Evolutionary conservation across 441 rosid genomes (phyloP), one percentile per base, ranked within the genome.

Genomic region (Geranium incanum): DNA sequence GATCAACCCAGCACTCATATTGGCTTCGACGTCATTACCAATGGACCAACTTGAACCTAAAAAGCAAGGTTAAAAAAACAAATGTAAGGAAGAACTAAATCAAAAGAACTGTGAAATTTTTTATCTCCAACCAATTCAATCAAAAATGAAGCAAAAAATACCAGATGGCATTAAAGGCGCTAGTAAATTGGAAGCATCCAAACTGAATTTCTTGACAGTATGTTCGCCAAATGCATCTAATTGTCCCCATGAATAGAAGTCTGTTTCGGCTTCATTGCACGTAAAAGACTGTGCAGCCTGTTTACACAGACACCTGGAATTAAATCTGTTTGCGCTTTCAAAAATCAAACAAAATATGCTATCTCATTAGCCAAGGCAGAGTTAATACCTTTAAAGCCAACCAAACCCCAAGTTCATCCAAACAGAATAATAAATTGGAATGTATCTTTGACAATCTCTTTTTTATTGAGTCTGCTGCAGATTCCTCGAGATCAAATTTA

Each of bases 271-370:
- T 80, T 80, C 87, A 72, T 55, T 70, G 67, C 67, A 36, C 5
- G 93, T 82, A 13, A 95, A 75, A 67, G 71, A 77, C 69, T 85
- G 70, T 16, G 97, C 97, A 75, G 99, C 98, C 98, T 93, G 82
- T 80, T 75, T 76, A 62, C 73, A 72, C 45, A 70, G 3, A 37
- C 5, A 37, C 70, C n/a, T 36, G 68, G 37, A 57, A 69, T 68
- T 19, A 60, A 39, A 36, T 71, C 69, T 48, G 36, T 66, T 66
- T 43, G 21, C 19, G 21, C 19, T 3, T 12, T 66, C 11, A 50
- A 43, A 0, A 73, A 75, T 7, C 23, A 64, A 70, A 6, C 57
- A 70, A 68, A 33, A 37, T 48, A 76, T 48, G 55, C 3, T 33
- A 39, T 60, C 73, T 19, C 3, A 18, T 16, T 28, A 28, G 33